Evolutionary conservation across 202 grass and related monocot genomes (phyloP).

Genomic region (Brachypodium distachyon): DNA sequence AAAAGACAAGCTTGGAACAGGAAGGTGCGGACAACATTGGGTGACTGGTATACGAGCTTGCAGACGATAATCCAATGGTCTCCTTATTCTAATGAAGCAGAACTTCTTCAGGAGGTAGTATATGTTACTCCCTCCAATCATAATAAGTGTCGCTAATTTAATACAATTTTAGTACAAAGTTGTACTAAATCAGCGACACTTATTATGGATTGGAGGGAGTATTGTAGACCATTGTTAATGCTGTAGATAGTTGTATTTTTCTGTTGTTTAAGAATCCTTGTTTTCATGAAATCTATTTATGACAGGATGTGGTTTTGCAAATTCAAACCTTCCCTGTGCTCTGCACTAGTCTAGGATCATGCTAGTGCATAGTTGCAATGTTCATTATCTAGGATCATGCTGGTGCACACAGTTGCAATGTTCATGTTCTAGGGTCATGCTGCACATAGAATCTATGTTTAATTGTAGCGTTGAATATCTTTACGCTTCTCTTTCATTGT

Average conservation of each 20-base stretch:
- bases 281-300: neutral
- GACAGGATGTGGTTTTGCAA: neutral
- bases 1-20: constrained; percentile 44
- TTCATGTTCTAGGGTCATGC: too few relatives aligned
- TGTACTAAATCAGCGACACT: too few relatives aligned
- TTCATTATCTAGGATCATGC: neutral
- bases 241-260: neutral
- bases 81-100: constrained; percentile 61
- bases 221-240: too few relatives aligned
- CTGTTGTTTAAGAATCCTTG: neutral
- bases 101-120: constrained; percentile 71
- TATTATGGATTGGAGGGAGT: too few relatives aligned
- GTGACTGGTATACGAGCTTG: constrained; percentile 64
- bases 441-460: too few relatives aligned
- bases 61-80: constrained; percentile 59
- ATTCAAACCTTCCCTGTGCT: neutral
- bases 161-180: too few relatives aligned
- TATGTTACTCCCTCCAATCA: too few relatives aligned
- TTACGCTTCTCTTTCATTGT: neutral
- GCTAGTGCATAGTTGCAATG: neutral
- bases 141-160: too few relatives aligned
- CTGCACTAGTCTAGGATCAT: neutral
- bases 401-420: neutral
- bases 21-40: constrained; percentile 29
- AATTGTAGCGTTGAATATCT: neutral